Evolutionary conservation across 768 basidiomycete species (phyloP), one percentile per base, ranked within the genome.

Genomic region (Hygrophorus russula): DNA sequence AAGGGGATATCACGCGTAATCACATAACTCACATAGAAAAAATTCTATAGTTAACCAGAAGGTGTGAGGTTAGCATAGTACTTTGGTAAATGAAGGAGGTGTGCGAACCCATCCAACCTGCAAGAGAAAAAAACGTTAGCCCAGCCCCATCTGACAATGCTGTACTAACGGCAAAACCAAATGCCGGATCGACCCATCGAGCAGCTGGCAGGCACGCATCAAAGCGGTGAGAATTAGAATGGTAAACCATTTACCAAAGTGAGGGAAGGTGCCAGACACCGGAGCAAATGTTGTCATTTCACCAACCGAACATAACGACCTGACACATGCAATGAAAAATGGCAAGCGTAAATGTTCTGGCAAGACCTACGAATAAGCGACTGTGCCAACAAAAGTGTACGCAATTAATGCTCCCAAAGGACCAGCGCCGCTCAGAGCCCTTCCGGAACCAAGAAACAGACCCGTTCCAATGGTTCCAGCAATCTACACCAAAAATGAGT

Each of bases 201-300:
- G 68, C 62, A 44, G 73, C 75, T 76, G 44, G 20, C 8, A 12
- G 42, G 33, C 17, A 39, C 27, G 6, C 19, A 1, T 40, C 18
- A 19, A 19, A 13, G 39, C n/a, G 17, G 8, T 36, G 32, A 41
- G 12, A n/a, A 28, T 30, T 6, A 27, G 11, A 27, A 13, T 18
- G 14, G 15, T 35, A 11, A 15, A 43, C 32, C 15, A 44, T 65
- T 4, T 38, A 73, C 76, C 78, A 56, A 71, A 85, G 59, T 83
- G 80, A 14, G 82, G 80, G 56, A 84, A 86, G 0, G 81, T 79
- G 13, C 85, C 85, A 3, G 83, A 81, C 37, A 86, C 76, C 2
- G 84, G 84, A 1, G 82, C 83, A 60, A 75, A 74, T 3, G 80
- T 76, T n/a, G 82, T 81, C 82, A 87, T 81, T 61, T 88, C 85